Base-by-base conservation (phyloP, 352 stramenopile genomes). In the Globisporangium mamillatum region DNA sequence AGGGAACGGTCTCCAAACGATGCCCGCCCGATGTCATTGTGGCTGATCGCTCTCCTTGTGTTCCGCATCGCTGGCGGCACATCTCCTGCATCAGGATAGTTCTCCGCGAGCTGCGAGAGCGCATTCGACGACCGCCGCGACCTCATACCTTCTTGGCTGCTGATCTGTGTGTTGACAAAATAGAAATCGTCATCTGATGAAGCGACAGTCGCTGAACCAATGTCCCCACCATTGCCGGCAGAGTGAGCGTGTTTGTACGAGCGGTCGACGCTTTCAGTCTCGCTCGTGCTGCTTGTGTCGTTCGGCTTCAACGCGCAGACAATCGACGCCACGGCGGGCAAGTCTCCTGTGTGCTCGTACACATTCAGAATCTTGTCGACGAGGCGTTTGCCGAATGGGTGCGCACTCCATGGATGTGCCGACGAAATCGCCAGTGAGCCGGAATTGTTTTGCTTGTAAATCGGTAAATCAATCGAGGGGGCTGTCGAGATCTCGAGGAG, bases 351-450 rank as follows among this genome's bases (percentile, higher is more conserved):
- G 14, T 92, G 77, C 64, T 96, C 89, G 67, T 93, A 95, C 75
- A 96, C 90, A 32, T 74, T 63, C 14, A 96, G 69, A 38, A 96
- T 69, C 66, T 92, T 91, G 55, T 89, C 76, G 1, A 96, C 86
- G 2, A 96, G 76, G 22, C 75, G 74, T 38, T 90, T 84, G 10
- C 89, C 89, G 61, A 96, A 89, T 24, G 89, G 89, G 68, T 96
- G 89, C 4, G 86, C 86, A 52, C 76, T 84, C 89, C 89, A 96
- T 16, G 84, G 86, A 52, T 90, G 80, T 8, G 82, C 61, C 0
- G 86, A 90, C 54, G 72, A 68, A 2, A 91, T 68, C 12, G 69
- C 57, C 52, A 53, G 16, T 29, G 60, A 62, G 36, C 46, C 75
- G 4, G 16, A 58, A 4, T 59, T 22, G 18, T 52, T 69, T 41